Conservation (phyloP, 306 rosid species). For the Cercis canadensis region DNA sequence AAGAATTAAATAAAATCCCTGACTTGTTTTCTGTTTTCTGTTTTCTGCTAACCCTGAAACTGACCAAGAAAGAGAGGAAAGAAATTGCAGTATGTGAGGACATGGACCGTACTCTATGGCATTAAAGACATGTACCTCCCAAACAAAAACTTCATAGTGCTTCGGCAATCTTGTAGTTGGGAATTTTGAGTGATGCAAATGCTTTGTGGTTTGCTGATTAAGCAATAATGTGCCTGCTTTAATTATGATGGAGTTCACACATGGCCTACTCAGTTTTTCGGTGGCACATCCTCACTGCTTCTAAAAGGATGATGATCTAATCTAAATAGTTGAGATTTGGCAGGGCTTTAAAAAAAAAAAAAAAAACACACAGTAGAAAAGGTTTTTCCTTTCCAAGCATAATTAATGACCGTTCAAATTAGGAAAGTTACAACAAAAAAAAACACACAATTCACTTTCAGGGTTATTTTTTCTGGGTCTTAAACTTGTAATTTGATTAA, state of each 20-base stretch:
- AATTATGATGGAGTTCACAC: constrained; percentile 50
- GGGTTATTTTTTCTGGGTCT: too few relatives aligned
- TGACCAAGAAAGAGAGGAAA: constrained; percentile 17
- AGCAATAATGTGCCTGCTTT: constrained; percentile 39
- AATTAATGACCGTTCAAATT: too few relatives aligned
- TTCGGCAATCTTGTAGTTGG: constrained; percentile 42
- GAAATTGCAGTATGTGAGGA: constrained; percentile 4
- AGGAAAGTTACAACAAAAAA: too few relatives aligned
- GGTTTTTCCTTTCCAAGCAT: too few relatives aligned
- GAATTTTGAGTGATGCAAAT: constrained; percentile 43
- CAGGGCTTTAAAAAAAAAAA: too few relatives aligned
- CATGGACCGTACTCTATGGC: constrained; percentile 20
- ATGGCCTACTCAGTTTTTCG: constrained; percentile 39
- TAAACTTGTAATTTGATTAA: too few relatives aligned
- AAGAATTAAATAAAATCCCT: constrained; percentile 1
- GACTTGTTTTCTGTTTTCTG: constrained; percentile 11
- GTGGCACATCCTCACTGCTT: constrained; percentile 39
- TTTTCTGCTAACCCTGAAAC: constrained; percentile 13
- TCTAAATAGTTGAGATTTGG: background rate
- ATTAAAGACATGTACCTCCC: constrained; percentile 8
- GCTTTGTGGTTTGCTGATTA: constrained; percentile 47
- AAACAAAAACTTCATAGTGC: constrained; percentile 7
- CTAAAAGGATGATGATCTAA: background rate
- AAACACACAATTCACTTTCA: too few relatives aligned
- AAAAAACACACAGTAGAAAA: too few relatives aligned